These are phyloP conservation scores for Saccharomyces hybrid DNA, from an alignment of 1,139 yeast species.

Conservation along the genomic window DNA sequence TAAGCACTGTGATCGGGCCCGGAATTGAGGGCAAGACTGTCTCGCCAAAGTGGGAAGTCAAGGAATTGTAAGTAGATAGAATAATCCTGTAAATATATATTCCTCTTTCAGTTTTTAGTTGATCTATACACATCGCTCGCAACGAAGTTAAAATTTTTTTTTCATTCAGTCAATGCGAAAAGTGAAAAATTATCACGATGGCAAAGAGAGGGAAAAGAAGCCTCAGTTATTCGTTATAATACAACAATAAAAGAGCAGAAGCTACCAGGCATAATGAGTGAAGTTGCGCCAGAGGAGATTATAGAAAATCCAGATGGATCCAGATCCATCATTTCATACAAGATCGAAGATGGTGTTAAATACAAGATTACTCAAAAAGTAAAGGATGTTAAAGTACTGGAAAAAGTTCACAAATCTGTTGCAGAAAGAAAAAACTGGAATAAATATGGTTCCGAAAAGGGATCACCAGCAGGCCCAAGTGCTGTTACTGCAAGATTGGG, in stretches of 20 bases:
- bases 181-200: slow-evolving; percentile 1
- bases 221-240: not conserved
- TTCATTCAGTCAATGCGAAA: not conserved
- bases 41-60: slow-evolving; percentile 13
- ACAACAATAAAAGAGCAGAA: not conserved
- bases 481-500: slow-evolving; percentile 82
- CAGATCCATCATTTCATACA: slow-evolving; percentile 74
- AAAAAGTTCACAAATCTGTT: slow-evolving; percentile 69
- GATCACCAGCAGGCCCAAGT: slow-evolving; percentile 78
- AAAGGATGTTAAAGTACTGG: slow-evolving; percentile 67
- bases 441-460: slow-evolving; percentile 78
- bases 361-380: slow-evolving; percentile 82
- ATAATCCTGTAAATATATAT: not conserved
- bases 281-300: slow-evolving; percentile 59
- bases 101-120: not conserved
- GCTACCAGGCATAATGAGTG: slow-evolving; percentile 24
- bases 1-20: slow-evolving; percentile 26
- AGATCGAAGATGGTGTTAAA: slow-evolving; percentile 74
- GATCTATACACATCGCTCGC: not conserved
- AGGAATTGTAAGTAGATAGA: slow-evolving; percentile 2
- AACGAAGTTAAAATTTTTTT: not conserved
- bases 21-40: slow-evolving; percentile 7
- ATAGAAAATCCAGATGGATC: slow-evolving; percentile 81
- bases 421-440: slow-evolving; percentile 68
- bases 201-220: not conserved